Percentiles rank a stretch among this genome's conserved stretches.
These are phyloP conservation scores for Wakefieldia striispora DNA, from an alignment of 768 basidiomycete species.

Conservation along the genomic window DNA sequence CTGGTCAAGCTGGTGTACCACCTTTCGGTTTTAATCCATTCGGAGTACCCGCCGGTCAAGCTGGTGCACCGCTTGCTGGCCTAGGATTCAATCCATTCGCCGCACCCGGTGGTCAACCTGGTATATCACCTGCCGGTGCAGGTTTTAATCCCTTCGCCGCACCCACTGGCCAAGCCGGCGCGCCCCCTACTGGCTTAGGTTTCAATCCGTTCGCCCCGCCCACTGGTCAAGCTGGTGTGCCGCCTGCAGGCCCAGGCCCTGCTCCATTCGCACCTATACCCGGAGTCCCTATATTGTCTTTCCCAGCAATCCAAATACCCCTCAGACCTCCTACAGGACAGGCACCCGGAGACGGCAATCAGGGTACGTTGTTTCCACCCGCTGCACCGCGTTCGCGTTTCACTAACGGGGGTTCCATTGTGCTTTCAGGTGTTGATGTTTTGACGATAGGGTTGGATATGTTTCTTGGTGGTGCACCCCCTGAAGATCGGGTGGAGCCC, in stretches of 20 bases:
- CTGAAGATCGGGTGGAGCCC: conserved; percentile 8
- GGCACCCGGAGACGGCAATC: conserved; percentile 14
- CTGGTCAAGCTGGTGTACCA: too few relatives aligned
- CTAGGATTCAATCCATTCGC: conserved; percentile 2
- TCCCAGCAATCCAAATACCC: conserved; percentile 28
- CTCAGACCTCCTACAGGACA: conserved; percentile 10
- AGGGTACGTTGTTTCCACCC: conserved; percentile 13
- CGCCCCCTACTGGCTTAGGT: too few relatives aligned
- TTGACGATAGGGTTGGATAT: conserved; percentile 43
- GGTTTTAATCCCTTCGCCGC: conserved; percentile 1
- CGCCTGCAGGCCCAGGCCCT: neutral
- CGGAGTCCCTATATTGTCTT: conserved; percentile 27
- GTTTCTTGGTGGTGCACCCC: conserved; percentile 27
- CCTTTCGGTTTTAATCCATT: too few relatives aligned
- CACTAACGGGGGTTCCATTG: conserved; percentile 14
- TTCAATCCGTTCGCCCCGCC: too few relatives aligned
- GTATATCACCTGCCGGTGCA: neutral
- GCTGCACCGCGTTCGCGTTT: conserved; percentile 9
- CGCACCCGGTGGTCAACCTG: conserved; percentile 4
- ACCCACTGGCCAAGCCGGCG: too few relatives aligned
- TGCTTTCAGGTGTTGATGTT: conserved; percentile 20
- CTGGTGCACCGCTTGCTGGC: too few relatives aligned
- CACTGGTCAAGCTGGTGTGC: too few relatives aligned
- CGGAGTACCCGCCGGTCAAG: too few relatives aligned
- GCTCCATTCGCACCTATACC: conserved; percentile 17